Evolutionary conservation across 108 stramenopile species (phyloP).

Genomic region (Skeletonema costatum): DNA sequence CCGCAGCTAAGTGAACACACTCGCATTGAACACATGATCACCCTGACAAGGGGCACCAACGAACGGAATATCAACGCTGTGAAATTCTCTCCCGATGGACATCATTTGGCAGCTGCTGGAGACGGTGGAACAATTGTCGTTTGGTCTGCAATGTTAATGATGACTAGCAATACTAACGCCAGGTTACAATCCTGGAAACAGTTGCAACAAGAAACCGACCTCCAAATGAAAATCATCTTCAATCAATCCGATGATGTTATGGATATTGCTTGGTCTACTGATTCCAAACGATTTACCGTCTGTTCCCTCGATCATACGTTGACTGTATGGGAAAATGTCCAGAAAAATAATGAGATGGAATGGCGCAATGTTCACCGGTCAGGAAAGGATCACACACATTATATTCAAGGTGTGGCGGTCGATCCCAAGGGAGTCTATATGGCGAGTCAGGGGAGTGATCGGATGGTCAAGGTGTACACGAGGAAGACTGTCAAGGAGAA

Average conservation of each 20-base stretch:
- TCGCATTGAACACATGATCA: conserved; percentile 63
- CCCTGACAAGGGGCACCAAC: conserved; percentile 61
- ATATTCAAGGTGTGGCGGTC: conserved; percentile 86
- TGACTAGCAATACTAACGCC: conserved; percentile 33
- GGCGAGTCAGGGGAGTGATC: conserved; percentile 87
- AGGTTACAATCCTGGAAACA: conserved; percentile 56
- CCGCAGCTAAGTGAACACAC: conserved; percentile 27
- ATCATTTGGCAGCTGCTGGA: conserved; percentile 85
- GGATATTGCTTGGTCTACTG: conserved; percentile 74
- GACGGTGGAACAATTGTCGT: conserved; percentile 81
- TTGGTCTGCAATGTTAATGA: conserved; percentile 33
- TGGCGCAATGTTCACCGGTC: conserved; percentile 73
- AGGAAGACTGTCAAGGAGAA: conserved; percentile 60
- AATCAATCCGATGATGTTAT: conserved; percentile 73
- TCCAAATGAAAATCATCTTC: conserved; percentile 57
- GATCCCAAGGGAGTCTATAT: conserved; percentile 88
- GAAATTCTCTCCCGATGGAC: conserved; percentile 82
- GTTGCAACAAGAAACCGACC: conserved; percentile 59
- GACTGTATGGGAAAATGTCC: conserved; percentile 51
- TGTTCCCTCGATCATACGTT: conserved; percentile 78
- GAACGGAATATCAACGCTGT: conserved; percentile 68
- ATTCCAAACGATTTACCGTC: conserved; percentile 71
- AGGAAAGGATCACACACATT: conserved; percentile 74
- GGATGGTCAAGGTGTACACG: conserved; percentile 78
- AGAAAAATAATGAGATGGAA: conserved; percentile 4